phyloP scores from a whole-genome alignment of 2,329 filamentous ascomycete genomes.

The Trichophyton benhamiae region DNA sequence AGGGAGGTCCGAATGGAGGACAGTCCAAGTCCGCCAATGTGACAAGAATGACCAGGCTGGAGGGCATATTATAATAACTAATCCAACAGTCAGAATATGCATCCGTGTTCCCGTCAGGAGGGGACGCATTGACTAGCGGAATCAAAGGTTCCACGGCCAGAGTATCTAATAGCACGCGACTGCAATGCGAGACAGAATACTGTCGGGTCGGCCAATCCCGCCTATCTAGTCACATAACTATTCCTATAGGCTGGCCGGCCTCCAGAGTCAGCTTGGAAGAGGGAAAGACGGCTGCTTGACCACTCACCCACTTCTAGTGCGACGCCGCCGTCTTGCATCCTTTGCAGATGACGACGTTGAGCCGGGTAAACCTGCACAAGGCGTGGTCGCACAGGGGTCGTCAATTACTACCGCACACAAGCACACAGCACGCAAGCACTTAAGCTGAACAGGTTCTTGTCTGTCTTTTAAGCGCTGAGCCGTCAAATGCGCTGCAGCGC shows the following conservation, averaged over 20 bases:
- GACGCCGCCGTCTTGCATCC: background rate
- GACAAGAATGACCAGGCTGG: background rate
- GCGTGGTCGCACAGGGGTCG: background rate
- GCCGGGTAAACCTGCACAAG: background rate
- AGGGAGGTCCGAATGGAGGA: background rate
- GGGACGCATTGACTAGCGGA: background rate
- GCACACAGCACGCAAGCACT: no score
- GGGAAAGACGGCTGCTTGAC: background rate
- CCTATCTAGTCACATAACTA: background rate
- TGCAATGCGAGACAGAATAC: background rate
- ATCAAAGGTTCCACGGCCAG: background rate
- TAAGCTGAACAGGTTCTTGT: background rate
- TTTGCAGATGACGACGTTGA: background rate
- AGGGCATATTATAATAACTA: background rate
- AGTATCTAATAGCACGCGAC: constrained; percentile 3
- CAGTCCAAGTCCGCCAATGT: no score
- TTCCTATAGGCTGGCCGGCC: background rate
- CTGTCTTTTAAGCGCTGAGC: background rate
- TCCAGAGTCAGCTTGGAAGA: background rate
- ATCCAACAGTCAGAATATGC: background rate
- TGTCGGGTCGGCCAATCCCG: background rate
- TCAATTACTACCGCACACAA: background rate
- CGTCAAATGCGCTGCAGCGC: background rate
- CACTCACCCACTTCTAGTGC: background rate
- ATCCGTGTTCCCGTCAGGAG: background rate